Evolutionary conservation across 2,329 filamentous ascomycete species (phyloP).

Genomic region (Penicillium sp.): DNA sequence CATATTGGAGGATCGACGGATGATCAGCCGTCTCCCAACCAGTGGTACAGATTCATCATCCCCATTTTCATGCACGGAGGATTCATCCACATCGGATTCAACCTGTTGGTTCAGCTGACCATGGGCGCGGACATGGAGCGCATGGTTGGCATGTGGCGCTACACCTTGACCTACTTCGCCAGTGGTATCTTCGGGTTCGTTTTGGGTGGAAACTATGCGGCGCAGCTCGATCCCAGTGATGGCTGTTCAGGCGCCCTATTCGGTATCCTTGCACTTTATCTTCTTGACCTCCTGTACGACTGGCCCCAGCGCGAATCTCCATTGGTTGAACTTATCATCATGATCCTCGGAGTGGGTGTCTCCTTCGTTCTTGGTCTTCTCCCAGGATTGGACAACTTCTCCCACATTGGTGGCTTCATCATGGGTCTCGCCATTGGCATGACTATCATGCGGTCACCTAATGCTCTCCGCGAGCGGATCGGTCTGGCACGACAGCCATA

Average conservation of each 20-base stretch:
- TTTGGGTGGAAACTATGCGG: constrained; percentile 89
- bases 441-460: constrained; percentile 83
- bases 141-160: constrained; percentile 82
- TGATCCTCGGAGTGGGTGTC: constrained; percentile 79
- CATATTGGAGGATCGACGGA: constrained; percentile 49
- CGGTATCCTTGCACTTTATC: constrained; percentile 80
- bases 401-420: constrained; percentile 91
- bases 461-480: constrained; percentile 70
- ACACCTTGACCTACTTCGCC: constrained; percentile 83
- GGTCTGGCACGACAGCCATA: constrained; percentile 69
- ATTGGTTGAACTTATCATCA: constrained; percentile 79
- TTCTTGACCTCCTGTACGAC: constrained; percentile 89
- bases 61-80: constrained; percentile 96
- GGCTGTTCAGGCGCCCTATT: constrained; percentile 90
- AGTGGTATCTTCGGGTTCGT: constrained; percentile 95
- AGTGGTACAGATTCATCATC: constrained; percentile 95
- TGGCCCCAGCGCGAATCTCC: constrained; percentile 79
- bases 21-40: constrained; percentile 68
- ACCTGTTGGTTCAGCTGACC: constrained; percentile 85
- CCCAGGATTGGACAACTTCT: constrained; percentile 93
- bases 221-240: constrained; percentile 74
- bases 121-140: constrained; percentile 90
- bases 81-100: constrained; percentile 92
- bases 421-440: constrained; percentile 87
- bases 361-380: constrained; percentile 89